phyloP scores from a whole-genome alignment of 2,329 filamentous ascomycete species.

The Claviceps citrina region DNA sequence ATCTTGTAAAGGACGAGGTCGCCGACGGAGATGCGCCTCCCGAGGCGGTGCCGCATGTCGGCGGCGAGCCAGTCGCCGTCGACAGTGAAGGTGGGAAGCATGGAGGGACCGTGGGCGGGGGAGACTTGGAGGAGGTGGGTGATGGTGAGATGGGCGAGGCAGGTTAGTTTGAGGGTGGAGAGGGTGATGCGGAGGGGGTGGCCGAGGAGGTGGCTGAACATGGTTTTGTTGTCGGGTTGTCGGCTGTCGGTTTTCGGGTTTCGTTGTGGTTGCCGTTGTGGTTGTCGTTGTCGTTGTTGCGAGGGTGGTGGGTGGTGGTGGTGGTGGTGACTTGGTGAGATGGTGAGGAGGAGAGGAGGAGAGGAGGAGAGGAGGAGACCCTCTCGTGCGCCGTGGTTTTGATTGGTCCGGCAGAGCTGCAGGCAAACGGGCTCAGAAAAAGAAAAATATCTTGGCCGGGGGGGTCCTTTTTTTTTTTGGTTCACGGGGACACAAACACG shows the following conservation, averaged over 20 bases:
- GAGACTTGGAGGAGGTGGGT: conserved; percentile 48
- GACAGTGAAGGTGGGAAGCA: conserved; percentile 70
- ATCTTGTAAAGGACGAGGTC: conserved; percentile 71
- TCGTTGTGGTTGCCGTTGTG: too few species aligned
- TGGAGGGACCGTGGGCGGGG: conserved; percentile 57
- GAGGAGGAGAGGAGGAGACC: too few species aligned
- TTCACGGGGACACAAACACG: too few species aligned
- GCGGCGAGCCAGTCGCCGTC: conserved; percentile 54
- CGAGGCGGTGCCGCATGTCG: conserved; percentile 51
- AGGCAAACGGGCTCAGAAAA: not conserved
- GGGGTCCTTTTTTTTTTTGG: too few species aligned
- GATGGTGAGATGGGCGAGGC: conserved; percentile 28
- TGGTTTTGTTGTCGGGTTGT: too few species aligned
- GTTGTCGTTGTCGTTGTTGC: too few species aligned
- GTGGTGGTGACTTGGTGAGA: too few species aligned
- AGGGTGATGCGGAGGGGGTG: conserved; percentile 23
- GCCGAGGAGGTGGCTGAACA: conserved; percentile 20
- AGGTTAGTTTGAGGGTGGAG: conserved; percentile 22
- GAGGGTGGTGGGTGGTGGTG: not conserved
- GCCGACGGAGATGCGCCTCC: conserved; percentile 53
- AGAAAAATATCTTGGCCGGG: too few species aligned
- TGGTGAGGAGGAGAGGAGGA: too few species aligned
- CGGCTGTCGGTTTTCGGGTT: too few species aligned
- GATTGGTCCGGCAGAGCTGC: not conserved
- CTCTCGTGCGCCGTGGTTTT: not conserved